Base-by-base conservation (phyloP, 2,329 filamentous ascomycete genomes). In the Pestalotiopsis sp. region DNA sequence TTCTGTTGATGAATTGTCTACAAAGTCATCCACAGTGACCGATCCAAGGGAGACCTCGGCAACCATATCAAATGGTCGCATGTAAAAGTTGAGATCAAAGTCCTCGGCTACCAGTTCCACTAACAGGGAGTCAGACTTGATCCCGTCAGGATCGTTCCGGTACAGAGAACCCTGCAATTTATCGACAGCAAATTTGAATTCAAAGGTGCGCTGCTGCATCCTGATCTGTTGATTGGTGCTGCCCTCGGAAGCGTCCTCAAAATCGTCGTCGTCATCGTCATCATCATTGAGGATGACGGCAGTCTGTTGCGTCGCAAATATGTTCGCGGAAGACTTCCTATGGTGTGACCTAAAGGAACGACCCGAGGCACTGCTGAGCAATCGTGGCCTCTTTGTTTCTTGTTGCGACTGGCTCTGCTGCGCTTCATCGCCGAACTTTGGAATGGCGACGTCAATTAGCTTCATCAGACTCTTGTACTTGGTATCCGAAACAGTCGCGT, bases 401-500 rank as follows among this genome's bases (percentile, higher is more conserved):
- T 70, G 68, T 66, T 74, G 71, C 0, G 68, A 64, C 5, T 68
- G 76, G 64, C 71, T 76, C 73, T 79, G 74, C 4, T 79, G 76
- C 25, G 81, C 76, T 11, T 83, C 83, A 17, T 85, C 83, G 31
- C 89, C 87, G 68, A 98, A 91, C 70, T 92, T 95, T 1, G 96
- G 97, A 69, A 99, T 93, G 0, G 96, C 95, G 68, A 97, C 94
- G 69, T 99, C 95, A 70, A 99, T 95, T 58, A 99, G 86, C 74
- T 91, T 95, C 96, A 99, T 99, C 69, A 99, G 80, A 60, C 90
- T 95, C 83, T 98, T 99, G 84, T 99, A 99, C 79, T 99, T 99
- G 49, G 90, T 90, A 75, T 99, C 97, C 0, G 96, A 98, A 49
- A 97, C 91, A 0, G 93, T 93, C 12, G 93, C 96, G 78, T 98